Conservation (phyloP, 371 early-diverging fungal species). For the Mycotypha africana region DNA sequence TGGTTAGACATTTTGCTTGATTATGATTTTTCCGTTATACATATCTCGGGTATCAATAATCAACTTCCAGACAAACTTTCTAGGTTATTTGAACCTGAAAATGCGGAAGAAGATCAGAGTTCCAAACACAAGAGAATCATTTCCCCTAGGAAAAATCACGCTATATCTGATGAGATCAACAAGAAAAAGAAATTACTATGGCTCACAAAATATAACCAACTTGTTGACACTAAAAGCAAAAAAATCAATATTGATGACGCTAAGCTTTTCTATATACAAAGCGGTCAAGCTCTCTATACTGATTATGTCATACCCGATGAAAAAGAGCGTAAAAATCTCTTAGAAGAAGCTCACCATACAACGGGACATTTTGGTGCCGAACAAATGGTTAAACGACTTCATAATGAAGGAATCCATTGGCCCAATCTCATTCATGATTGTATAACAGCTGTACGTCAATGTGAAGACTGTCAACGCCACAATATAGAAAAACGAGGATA, state of each 20-base stretch:
- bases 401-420: conserved; percentile 1
- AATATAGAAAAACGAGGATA: not conserved
- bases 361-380: conserved; percentile 16
- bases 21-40: conserved; percentile 10
- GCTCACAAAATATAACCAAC: too few species aligned
- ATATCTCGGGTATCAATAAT: conserved; percentile 17
- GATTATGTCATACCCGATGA: not conserved
- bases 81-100: conserved; percentile 5
- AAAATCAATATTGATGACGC: too few species aligned
- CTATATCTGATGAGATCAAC: too few species aligned
- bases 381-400: conserved; percentile 2
- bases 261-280: not conserved
- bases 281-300: not conserved
- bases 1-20: conserved; percentile 15
- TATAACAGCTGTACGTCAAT: not conserved
- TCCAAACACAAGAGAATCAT: too few species aligned
- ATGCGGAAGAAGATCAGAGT: not conserved
- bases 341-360: conserved; percentile 7
- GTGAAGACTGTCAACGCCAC: not conserved
- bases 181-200: too few species aligned
- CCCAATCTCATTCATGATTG: not conserved
- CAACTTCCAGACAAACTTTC: conserved; percentile 14
- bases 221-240: too few species aligned
- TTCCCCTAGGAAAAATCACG: too few species aligned
- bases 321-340: not conserved